Conservation (phyloP, 176 grass and related monocot species). For the Aegilops bicornis region DNA sequence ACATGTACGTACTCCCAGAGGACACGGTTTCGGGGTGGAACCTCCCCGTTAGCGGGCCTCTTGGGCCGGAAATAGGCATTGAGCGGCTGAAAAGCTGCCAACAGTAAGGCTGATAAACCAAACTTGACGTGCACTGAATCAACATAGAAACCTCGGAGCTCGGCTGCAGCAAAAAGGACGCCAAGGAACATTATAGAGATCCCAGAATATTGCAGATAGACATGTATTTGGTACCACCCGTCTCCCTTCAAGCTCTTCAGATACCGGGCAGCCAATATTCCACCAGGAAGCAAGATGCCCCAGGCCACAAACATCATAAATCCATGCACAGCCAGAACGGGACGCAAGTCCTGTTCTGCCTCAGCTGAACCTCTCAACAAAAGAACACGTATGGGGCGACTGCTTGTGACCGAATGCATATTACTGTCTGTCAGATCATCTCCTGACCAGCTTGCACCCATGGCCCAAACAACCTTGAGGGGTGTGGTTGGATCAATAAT, state of each 20-base stretch:
- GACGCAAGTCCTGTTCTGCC: conserved; percentile 78
- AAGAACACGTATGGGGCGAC: conserved; percentile 58
- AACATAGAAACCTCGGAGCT: conserved; percentile 67
- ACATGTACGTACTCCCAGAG: conserved; percentile 89
- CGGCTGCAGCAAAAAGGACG: conserved; percentile 68
- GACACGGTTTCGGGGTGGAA: conserved; percentile 43
- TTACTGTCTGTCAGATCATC: conserved; percentile 57
- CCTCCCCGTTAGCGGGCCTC: conserved; percentile 49
- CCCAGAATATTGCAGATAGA: conserved; percentile 82
- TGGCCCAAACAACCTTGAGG: conserved; percentile 87
- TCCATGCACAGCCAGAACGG: conserved; percentile 77
- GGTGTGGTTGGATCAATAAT: conserved; percentile 81
- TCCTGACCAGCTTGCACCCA: conserved; percentile 72
- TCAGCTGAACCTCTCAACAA: conserved; percentile 64
- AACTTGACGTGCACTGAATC: conserved; percentile 86
- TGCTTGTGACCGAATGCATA: conserved; percentile 83
- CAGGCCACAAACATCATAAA: conserved; percentile 98
- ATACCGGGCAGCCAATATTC: conserved; percentile 85
- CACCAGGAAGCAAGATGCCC: conserved; percentile 86
- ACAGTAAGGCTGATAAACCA: conserved; percentile 58
- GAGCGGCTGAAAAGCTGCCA: conserved; percentile 70
- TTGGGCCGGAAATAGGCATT: conserved; percentile 80
- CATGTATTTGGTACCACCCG: conserved; percentile 83
- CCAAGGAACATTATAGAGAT: conserved; percentile 78
- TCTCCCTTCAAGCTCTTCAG: conserved; percentile 83